phyloP scores from a whole-genome alignment of 108 stramenopile genomes.

The Conticribra weissflogii region DNA sequence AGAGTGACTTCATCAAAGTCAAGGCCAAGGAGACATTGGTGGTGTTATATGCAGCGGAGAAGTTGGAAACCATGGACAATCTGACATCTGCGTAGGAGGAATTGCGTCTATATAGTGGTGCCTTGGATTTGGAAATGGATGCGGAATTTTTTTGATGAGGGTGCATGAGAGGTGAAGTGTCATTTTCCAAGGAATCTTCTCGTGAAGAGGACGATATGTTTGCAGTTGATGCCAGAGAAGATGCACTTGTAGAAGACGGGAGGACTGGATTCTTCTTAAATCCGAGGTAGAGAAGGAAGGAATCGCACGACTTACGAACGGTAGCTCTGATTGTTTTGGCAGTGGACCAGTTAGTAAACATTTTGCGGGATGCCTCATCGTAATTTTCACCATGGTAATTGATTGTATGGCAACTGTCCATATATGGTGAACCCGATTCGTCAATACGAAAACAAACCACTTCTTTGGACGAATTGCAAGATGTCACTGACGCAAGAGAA shows the following conservation, averaged over 20 bases:
- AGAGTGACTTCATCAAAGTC: conserved; percentile 44
- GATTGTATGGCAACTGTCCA: too few species aligned
- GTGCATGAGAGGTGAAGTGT: not conserved
- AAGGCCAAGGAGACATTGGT: conserved; percentile 57
- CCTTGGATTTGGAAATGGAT: too few species aligned
- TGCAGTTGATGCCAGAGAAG: not conserved
- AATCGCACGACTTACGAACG: not conserved
- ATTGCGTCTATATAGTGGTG: too few species aligned
- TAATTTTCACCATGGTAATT: too few species aligned
- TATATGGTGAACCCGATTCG: not conserved
- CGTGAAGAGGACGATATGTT: not conserved
- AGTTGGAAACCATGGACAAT: conserved; percentile 64
- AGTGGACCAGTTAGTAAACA: not conserved
- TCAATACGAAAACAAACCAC: not conserved
- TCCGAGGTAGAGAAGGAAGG: not conserved
- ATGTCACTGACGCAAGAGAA: not conserved
- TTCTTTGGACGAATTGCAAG: not conserved
- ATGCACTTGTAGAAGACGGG: not conserved
- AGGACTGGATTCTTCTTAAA: not conserved
- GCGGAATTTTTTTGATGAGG: not conserved
- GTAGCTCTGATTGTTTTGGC: not conserved
- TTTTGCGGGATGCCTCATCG: not conserved
- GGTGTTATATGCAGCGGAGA: conserved; percentile 65
- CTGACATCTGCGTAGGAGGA: conserved; percentile 48
- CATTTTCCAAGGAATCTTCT: not conserved